These are phyloP conservation scores for Cylindrodendrum hubeiense DNA, from an alignment of 2,329 filamentous ascomycete species.

Conservation along the genomic window DNA sequence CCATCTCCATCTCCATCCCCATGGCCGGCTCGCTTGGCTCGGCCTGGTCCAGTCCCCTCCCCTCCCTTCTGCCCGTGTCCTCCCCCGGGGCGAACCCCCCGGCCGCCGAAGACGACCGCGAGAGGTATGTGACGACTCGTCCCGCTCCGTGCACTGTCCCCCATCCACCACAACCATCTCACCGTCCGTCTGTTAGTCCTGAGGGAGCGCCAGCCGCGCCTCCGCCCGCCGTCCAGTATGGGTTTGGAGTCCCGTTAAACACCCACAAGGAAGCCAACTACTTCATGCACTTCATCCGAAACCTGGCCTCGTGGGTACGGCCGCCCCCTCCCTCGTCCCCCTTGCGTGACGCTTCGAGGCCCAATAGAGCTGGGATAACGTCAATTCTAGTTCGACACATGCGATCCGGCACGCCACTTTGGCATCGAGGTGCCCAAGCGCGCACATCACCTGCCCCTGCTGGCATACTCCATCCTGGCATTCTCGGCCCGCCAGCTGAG, in stretches of 20 bases:
- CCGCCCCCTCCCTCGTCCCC: background rate
- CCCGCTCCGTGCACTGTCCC: background rate
- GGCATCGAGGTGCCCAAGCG: slow-evolving; percentile 54
- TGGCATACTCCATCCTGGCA: slow-evolving; percentile 47
- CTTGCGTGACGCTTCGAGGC: background rate
- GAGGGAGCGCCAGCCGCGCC: background rate
- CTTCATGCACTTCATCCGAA: slow-evolving; percentile 37
- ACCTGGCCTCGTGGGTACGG: slow-evolving; percentile 32
- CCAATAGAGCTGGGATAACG: slow-evolving; percentile 11
- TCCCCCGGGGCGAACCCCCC: slow-evolving; percentile 1
- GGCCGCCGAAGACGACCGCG: slow-evolving; percentile 9
- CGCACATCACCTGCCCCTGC: slow-evolving; percentile 53
- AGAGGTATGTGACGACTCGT: slow-evolving; percentile 11
- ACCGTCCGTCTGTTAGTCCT: slow-evolving; percentile 1
- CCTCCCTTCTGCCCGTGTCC: slow-evolving; percentile 29
- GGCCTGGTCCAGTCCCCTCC: slow-evolving; percentile 29
- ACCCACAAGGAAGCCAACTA: slow-evolving; percentile 31
- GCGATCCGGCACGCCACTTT: slow-evolving; percentile 56
- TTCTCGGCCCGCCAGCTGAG: slow-evolving; percentile 42
- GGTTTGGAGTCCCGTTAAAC: slow-evolving; percentile 31
- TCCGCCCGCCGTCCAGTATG: slow-evolving; percentile 28
- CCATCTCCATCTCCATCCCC: no score
- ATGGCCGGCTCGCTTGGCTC: slow-evolving; percentile 27
- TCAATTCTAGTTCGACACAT: slow-evolving; percentile 53
- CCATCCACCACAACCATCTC: background rate